These are phyloP conservation scores for Mallotus nudiflorus DNA, from an alignment of 345 rosid genomes.

Conservation along the genomic window DNA sequence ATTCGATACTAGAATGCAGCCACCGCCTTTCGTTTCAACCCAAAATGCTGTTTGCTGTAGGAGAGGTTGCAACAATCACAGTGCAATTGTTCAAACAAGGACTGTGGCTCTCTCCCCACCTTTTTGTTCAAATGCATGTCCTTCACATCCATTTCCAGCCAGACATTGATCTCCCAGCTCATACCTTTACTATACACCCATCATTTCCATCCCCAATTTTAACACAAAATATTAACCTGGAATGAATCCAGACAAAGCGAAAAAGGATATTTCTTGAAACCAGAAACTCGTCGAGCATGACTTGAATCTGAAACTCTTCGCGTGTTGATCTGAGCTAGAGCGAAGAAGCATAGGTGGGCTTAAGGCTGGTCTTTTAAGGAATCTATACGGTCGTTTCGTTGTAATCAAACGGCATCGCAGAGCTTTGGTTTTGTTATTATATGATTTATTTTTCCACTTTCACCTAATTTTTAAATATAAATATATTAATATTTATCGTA, in stretches of 20 bases:
- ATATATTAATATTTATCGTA: too few species aligned
- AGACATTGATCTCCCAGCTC: conserved; percentile 46
- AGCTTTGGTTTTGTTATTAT: too few species aligned
- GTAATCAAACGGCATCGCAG: too few species aligned
- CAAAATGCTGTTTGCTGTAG: conserved; percentile 46
- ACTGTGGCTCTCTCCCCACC: conserved; percentile 75
- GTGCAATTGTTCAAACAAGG: conserved; percentile 51
- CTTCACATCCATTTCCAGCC: conserved; percentile 34
- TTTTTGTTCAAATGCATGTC: too few species aligned
- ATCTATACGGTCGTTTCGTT: too few species aligned
- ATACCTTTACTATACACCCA: conserved; percentile 45
- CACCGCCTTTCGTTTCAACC: conserved; percentile 77
- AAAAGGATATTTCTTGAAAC: neutral
- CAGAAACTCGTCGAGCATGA: too few species aligned
- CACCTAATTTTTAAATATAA: too few species aligned
- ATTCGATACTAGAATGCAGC: conserved; percentile 68
- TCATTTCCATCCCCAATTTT: conserved; percentile 49
- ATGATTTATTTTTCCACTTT: too few species aligned
- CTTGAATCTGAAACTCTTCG: neutral
- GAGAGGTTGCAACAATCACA: conserved; percentile 84
- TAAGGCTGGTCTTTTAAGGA: too few species aligned
- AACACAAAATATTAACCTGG: neutral
- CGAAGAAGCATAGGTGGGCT: too few species aligned
- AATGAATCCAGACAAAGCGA: neutral
- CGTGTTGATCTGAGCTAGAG: neutral